A percentile compares a stretch with the other conserved stretches of the same genome.
Conservation (phyloP, 2,329 filamentous ascomycete species). For the Trichoderma gracile region DNA sequence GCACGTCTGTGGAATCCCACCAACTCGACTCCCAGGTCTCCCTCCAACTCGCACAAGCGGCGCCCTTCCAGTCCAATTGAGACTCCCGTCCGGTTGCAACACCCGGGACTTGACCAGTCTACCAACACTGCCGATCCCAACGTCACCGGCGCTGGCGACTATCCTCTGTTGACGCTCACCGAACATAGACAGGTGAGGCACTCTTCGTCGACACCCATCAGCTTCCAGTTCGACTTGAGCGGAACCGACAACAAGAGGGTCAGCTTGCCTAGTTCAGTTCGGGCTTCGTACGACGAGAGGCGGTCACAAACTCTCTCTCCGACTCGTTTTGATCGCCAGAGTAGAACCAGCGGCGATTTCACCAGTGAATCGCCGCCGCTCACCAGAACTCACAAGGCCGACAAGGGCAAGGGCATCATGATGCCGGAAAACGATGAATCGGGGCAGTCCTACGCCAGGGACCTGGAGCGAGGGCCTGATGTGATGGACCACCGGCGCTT, state of each 20-base stretch:
- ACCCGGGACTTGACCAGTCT: slow-evolving; percentile 45
- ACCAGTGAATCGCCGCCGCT: slow-evolving; percentile 4
- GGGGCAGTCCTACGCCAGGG: slow-evolving; percentile 47
- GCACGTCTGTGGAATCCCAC: slow-evolving; percentile 62
- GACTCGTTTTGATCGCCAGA: slow-evolving; percentile 27
- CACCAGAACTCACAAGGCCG: slow-evolving; percentile 41
- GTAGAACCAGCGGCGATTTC: slow-evolving; percentile 9
- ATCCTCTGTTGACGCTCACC: slow-evolving; percentile 53
- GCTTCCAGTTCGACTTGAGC: slow-evolving; percentile 52
- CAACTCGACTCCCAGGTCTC: slow-evolving; percentile 56
- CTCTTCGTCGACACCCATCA: slow-evolving; percentile 47
- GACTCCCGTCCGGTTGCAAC: slow-evolving; percentile 52
- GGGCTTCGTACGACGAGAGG: slow-evolving; percentile 56
- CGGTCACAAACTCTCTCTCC: slow-evolving; percentile 40
- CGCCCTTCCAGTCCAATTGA: slow-evolving; percentile 57
- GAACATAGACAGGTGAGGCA: slow-evolving; percentile 52
- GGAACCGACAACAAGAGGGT: slow-evolving; percentile 50
- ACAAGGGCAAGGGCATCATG: slow-evolving; percentile 55
- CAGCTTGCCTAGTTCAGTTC: slow-evolving; percentile 56
- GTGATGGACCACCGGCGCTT: slow-evolving; percentile 45
- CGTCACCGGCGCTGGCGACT: slow-evolving; percentile 47
- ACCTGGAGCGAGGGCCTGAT: slow-evolving; percentile 58
- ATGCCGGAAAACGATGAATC: slow-evolving; percentile 41
- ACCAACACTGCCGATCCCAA: slow-evolving; percentile 41
- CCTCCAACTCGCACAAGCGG: slow-evolving; percentile 41